Percentiles rank a stretch among this genome's conserved stretches.
Conservation (phyloP, 2,329 filamentous ascomycete genomes). For the Fusarium miscanthi region DNA sequence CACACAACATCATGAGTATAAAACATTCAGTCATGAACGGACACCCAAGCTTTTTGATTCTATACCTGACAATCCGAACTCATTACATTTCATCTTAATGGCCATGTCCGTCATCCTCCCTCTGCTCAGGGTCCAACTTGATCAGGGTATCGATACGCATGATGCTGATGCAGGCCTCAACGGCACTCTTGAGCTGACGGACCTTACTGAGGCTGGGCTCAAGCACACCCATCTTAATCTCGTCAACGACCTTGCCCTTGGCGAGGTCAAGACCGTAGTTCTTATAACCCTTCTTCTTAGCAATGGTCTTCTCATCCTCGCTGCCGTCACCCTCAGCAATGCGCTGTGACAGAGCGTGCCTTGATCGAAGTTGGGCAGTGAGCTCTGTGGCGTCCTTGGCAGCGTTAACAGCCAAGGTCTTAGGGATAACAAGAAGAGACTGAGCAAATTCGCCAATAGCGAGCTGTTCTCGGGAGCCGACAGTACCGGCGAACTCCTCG, state of each 20-base stretch:
- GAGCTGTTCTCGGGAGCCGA: conserved; percentile 95
- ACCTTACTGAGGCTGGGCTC: conserved; percentile 99
- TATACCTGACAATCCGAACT: conserved; percentile 41
- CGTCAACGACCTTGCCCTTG: conserved; percentile 91
- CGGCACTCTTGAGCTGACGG: conserved; percentile 96
- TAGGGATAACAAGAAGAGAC: conserved; percentile 92
- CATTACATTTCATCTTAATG: conserved; percentile 64
- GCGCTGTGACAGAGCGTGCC: conserved; percentile 93
- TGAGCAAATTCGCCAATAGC: conserved; percentile 98
- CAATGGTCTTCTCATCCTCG: conserved; percentile 88
- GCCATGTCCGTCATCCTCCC: conserved; percentile 84
- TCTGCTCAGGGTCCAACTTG: conserved; percentile 89
- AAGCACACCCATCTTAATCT: conserved; percentile 92
- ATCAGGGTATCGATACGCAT: conserved; percentile 99
- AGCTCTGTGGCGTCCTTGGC: conserved; percentile 97
- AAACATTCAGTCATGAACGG: conserved; percentile 37
- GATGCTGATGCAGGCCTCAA: conserved; percentile 98
- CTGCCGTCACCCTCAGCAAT: conserved; percentile 85
- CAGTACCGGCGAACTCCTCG: conserved; percentile 97
- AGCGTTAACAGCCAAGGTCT: conserved; percentile 95
- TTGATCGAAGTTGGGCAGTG: conserved; percentile 91
- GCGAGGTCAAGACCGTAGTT: conserved; percentile 96
- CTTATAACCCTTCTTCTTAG: conserved; percentile 96
- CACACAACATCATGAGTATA: conserved; percentile 13
- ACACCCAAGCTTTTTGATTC: conserved; percentile 46